Conservation (phyloP, 2,329 filamentous ascomycete species). For the Neonectria punicea region DNA sequence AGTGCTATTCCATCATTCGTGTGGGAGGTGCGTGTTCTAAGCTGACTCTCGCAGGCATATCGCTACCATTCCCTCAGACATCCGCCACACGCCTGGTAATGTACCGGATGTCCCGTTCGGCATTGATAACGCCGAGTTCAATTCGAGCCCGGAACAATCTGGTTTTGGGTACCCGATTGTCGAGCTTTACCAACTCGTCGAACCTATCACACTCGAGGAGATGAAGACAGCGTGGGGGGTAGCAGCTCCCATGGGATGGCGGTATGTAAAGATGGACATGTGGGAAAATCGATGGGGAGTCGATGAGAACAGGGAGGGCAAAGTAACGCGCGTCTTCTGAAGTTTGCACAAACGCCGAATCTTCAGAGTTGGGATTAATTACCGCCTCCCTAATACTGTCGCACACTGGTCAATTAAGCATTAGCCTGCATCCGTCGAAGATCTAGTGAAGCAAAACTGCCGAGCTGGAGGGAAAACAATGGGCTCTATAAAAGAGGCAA, state of each 20-base stretch:
- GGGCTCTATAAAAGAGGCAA: too few species aligned
- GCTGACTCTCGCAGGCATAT: conserved; percentile 24
- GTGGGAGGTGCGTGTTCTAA: not conserved
- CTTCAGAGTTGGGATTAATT: not conserved
- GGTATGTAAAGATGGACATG: conserved; percentile 32
- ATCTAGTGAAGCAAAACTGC: too few species aligned
- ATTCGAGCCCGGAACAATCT: conserved; percentile 40
- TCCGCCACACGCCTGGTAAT: conserved; percentile 27
- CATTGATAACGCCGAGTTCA: conserved; percentile 45
- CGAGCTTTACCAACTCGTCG: conserved; percentile 37
- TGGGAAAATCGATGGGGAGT: conserved; percentile 41
- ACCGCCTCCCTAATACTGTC: too few species aligned
- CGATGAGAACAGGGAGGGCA: conserved; percentile 5
- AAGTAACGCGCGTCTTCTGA: conserved; percentile 21
- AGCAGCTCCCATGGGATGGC: conserved; percentile 44
- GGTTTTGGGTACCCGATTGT: conserved; percentile 44
- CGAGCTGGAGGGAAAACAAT: too few species aligned
- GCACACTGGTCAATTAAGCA: too few species aligned
- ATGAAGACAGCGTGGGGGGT: conserved; percentile 41
- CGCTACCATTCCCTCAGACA: conserved; percentile 18
- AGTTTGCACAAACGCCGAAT: not conserved
- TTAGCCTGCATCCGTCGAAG: too few species aligned
- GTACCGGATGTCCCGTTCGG: conserved; percentile 38
- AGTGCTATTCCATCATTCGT: conserved; percentile 4
- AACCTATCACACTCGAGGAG: conserved; percentile 36